Evolutionary conservation across 2,329 filamentous ascomycete species (phyloP).

Genomic region (Tolypocladium amazonense): DNA sequence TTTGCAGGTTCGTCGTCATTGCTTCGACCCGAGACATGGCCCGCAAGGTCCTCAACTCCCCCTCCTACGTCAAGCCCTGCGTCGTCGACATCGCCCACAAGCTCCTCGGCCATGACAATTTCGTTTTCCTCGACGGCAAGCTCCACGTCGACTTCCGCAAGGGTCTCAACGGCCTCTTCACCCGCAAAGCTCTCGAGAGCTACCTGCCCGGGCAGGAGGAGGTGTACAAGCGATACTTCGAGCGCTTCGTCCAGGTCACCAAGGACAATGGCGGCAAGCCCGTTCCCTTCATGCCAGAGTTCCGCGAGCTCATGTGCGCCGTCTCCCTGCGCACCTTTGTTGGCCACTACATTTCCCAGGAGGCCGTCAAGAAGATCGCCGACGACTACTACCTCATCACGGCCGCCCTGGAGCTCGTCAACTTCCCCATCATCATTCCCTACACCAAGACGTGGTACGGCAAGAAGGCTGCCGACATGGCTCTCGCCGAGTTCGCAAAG

Average conservation of each 20-base stretch:
- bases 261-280: conserved; percentile 62
- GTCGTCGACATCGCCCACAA: conserved; percentile 93
- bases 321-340: conserved; percentile 96
- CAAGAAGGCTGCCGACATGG: conserved; percentile 90
- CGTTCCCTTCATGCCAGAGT: conserved; percentile 78
- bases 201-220: conserved; percentile 92
- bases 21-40: conserved; percentile 91
- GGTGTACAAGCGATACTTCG: conserved; percentile 81
- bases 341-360: conserved; percentile 86
- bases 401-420: conserved; percentile 89
- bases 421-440: conserved; percentile 93
- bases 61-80: conserved; percentile 83
- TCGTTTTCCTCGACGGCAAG: conserved; percentile 95
- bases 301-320: conserved; percentile 91
- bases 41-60: conserved; percentile 94
- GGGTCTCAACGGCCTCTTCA: conserved; percentile 90
- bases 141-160: conserved; percentile 95
- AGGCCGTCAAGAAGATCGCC: conserved; percentile 84
- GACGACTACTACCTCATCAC: conserved; percentile 97
- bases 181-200: conserved; percentile 71
- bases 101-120: conserved; percentile 83
- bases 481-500: conserved; percentile 78
- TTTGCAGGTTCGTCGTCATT: conserved; percentile 81
- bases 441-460: conserved; percentile 96
- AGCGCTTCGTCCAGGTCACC: conserved; percentile 66